Evolutionary conservation across 176 grass and related monocot species (phyloP).

Genomic region (Juncus effusus): DNA sequence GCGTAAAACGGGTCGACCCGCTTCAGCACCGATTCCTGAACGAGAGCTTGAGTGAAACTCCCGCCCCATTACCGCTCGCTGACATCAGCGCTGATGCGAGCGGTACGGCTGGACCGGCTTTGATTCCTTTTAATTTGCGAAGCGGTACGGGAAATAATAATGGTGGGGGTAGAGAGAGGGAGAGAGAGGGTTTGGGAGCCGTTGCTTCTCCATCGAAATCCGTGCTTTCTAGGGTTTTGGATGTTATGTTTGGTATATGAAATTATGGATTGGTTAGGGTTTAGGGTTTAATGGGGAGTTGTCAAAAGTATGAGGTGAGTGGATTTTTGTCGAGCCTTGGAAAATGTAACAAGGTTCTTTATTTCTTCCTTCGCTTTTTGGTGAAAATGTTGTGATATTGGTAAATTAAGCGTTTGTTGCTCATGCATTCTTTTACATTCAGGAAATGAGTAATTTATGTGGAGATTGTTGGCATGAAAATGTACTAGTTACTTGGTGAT

Average conservation of each 20-base stretch:
- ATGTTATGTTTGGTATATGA: conserved; percentile 90
- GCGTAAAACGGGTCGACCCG: conserved; percentile 67
- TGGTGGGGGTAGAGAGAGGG: conserved; percentile 17
- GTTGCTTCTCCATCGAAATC: conserved; percentile 87
- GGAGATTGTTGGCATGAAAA: too few species aligned
- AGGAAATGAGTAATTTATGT: too few species aligned
- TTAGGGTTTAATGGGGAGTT: too few species aligned
- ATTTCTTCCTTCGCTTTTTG: too few species aligned
- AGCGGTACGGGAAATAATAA: conserved; percentile 26
- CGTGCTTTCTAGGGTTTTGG: conserved; percentile 65
- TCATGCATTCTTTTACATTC: too few species aligned
- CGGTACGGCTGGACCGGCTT: conserved; percentile 30
- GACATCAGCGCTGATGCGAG: conserved; percentile 30
- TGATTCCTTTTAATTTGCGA: conserved; percentile 34
- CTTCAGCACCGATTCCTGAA: conserved; percentile 58
- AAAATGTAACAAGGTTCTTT: too few species aligned
- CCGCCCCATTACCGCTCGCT: conserved; percentile 39
- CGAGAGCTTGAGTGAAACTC: conserved; percentile 32
- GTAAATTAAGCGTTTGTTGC: too few species aligned
- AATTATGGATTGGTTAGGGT: not conserved
- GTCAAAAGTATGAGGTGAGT: too few species aligned
- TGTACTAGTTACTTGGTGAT: too few species aligned
- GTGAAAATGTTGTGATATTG: too few species aligned
- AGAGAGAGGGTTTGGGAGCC: conserved; percentile 30
- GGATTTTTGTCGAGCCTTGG: too few species aligned